A percentile compares a stretch with the other conserved stretches of the same genome.
Evolutionary conservation across 2,329 filamentous ascomycete species (phyloP).

Genomic region (Aspergillus sp.): DNA sequence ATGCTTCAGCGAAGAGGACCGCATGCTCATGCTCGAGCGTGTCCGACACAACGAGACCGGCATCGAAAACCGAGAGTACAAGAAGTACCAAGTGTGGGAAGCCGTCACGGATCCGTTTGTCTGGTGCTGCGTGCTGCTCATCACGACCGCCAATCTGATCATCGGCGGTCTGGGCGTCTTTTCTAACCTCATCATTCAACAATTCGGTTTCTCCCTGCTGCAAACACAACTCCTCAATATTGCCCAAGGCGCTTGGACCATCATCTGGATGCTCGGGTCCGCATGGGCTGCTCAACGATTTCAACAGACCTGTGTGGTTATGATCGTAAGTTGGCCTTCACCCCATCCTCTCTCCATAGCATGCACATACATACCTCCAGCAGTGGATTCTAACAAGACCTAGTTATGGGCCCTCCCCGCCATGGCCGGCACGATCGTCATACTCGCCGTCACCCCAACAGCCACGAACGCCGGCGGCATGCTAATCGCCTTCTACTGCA

Average conservation of each 20-base stretch:
- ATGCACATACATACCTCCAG: slow-evolving; percentile 38
- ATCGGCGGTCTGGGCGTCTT: slow-evolving; percentile 38
- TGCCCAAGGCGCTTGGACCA: slow-evolving; percentile 70
- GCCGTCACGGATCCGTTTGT: slow-evolving; percentile 31
- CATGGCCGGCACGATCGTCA: slow-evolving; percentile 66
- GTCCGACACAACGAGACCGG: slow-evolving; percentile 58
- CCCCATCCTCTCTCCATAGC: too few relatives aligned
- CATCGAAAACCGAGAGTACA: slow-evolving; percentile 55
- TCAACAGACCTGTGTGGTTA: slow-evolving; percentile 59
- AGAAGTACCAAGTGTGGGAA: slow-evolving; percentile 50
- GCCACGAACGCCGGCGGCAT: slow-evolving; percentile 60
- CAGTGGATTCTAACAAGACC: too few relatives aligned
- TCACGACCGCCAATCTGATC: slow-evolving; percentile 12
- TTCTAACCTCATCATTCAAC: slow-evolving; percentile 60
- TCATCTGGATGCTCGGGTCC: slow-evolving; percentile 63
- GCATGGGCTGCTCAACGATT: slow-evolving; percentile 65
- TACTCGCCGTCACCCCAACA: slow-evolving; percentile 60
- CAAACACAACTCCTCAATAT: slow-evolving; percentile 70
- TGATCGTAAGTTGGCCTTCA: slow-evolving; percentile 46
- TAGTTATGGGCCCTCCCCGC: slow-evolving; percentile 55
- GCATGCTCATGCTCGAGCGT: slow-evolving; percentile 58
- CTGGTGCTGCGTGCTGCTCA: slow-evolving; percentile 20
- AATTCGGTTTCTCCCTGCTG: slow-evolving; percentile 61
- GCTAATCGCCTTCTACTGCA: slow-evolving; percentile 69
- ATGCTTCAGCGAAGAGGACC: slow-evolving; percentile 63